Conservation (phyloP, 352 stramenopile species). For the Globisporangium perplexum region DNA sequence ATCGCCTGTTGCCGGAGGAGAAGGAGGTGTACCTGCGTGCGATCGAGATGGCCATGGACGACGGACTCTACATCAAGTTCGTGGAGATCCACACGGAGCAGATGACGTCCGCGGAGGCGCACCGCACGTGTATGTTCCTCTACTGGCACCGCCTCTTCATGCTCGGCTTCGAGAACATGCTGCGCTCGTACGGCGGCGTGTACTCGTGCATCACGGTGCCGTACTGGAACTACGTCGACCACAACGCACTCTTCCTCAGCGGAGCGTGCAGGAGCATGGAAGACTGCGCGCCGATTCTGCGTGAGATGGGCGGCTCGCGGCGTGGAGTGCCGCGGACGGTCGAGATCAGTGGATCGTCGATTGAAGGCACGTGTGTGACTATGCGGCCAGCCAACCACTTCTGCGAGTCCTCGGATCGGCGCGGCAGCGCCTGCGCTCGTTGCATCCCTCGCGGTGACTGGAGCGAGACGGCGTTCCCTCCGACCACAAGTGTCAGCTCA, state of each 20-base stretch:
- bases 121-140: conserved; percentile 86
- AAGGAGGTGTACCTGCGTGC: conserved; percentile 75
- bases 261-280: conserved; percentile 65
- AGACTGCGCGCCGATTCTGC: conserved; percentile 65
- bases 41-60: conserved; percentile 69
- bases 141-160: conserved; percentile 84
- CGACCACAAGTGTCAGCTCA: conserved; percentile 67
- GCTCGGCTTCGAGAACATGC: conserved; percentile 83
- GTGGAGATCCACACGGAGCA: conserved; percentile 84
- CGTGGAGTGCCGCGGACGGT: conserved; percentile 27
- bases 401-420: conserved; percentile 57
- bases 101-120: conserved; percentile 75
- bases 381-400: conserved; percentile 58
- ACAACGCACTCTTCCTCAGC: conserved; percentile 66
- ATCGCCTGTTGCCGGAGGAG: conserved; percentile 43
- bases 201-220: conserved; percentile 84
- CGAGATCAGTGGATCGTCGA: conserved; percentile 61
- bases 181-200: conserved; percentile 67
- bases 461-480: conserved; percentile 40
- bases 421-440: conserved; percentile 27
- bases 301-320: conserved; percentile 58
- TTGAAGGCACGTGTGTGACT: conserved; percentile 51
- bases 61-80: conserved; percentile 84
- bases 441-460: conserved; percentile 76
- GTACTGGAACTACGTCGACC: conserved; percentile 86